These are phyloP conservation scores for Globisporangium parvum DNA, from an alignment of 352 stramenopile genomes.

Conservation along the genomic window DNA sequence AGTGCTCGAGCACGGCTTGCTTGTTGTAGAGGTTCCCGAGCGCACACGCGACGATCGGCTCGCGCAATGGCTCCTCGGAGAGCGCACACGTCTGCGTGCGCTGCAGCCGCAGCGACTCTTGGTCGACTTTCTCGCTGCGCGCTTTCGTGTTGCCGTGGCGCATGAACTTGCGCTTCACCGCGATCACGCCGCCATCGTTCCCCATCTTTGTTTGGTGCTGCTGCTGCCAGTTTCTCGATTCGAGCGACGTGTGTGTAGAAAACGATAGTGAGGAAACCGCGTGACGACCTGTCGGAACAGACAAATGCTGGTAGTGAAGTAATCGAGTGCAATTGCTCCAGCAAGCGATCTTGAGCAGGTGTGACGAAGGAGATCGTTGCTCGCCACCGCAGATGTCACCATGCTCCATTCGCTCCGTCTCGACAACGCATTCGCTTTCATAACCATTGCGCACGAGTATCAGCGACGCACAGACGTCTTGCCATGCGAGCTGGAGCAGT, in stretches of 20 bases:
- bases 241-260: not conserved
- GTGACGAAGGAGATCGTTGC: no score
- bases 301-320: no score
- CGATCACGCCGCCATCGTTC: conserved; percentile 91
- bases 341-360: no score
- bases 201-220: conserved; percentile 56
- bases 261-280: no score
- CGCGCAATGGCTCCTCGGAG: conserved; percentile 69
- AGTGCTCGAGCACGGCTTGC: conserved; percentile 73
- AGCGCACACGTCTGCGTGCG: conserved; percentile 71
- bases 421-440: not conserved
- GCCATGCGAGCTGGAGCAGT: no score
- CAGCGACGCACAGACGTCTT: no score
- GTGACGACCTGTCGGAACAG: no score
- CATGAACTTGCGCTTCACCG: conserved; percentile 94
- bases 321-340: no score
- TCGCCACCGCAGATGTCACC: no score
- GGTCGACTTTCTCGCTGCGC: conserved; percentile 58
- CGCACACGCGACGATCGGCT: conserved; percentile 84
- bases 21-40: conserved; percentile 93
- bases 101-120: conserved; percentile 51
- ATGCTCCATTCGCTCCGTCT: no score
- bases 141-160: conserved; percentile 78
- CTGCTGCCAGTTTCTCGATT: not conserved
- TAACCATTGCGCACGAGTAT: no score